phyloP scores from a whole-genome alignment of 169 alveolate genomes.

The Hepatocystis sp. region DNA sequence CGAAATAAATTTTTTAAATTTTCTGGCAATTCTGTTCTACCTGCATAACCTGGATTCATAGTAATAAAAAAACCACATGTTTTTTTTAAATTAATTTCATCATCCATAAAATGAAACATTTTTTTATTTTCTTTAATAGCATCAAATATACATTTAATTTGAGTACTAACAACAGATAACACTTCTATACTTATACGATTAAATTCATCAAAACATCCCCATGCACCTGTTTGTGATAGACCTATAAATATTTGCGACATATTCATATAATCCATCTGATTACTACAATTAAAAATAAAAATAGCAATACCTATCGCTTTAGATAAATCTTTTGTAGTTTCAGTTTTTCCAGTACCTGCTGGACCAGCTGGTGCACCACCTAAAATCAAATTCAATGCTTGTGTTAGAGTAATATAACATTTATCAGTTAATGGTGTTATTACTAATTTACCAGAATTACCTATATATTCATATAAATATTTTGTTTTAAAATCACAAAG shows the following conservation, averaged over 20 bases:
- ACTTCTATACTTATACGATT: constrained; percentile 97
- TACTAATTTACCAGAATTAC: constrained; percentile 95
- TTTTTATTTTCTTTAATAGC: constrained; percentile 90
- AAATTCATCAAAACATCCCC: constrained; percentile 99
- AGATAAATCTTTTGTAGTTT: constrained; percentile 97
- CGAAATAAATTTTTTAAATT: constrained; percentile 97
- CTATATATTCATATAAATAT: constrained; percentile 97
- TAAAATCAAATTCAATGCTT: constrained; percentile 93
- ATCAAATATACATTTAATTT: constrained; percentile 94
- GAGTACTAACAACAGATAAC: constrained; percentile 96
- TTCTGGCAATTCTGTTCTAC: constrained; percentile 98
- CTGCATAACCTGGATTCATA: constrained; percentile 99
- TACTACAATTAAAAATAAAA: constrained; percentile 97
- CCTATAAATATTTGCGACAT: constrained; percentile 98
- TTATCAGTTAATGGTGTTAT: constrained; percentile 98
- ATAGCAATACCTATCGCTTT: constrained; percentile 96
- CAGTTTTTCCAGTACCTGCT: constrained; percentile 99
- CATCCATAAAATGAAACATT: constrained; percentile 86
- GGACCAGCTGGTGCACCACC: constrained; percentile 99
- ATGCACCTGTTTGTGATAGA: constrained; percentile 95
- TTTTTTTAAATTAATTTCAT: constrained; percentile 82
- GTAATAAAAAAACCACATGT: constrained; percentile 90
- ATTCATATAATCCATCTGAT: constrained; percentile 91
- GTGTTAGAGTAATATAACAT: constrained; percentile 95
- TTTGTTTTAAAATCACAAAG: constrained; percentile 95